Conservation (phyloP, 106 monocot species). For the Dioscorea alata region DNA sequence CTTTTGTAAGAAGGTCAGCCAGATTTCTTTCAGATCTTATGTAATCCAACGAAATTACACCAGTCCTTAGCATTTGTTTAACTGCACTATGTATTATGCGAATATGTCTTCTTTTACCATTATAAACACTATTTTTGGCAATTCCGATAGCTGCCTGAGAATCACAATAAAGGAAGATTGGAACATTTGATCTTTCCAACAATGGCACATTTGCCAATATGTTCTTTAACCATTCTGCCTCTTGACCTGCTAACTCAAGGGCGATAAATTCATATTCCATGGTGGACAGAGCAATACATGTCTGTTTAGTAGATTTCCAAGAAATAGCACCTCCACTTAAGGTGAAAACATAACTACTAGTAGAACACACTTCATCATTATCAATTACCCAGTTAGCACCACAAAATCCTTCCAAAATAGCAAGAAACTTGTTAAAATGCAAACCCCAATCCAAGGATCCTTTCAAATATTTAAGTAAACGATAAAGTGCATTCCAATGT, state of each 20-base stretch:
- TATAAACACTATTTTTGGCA: no score
- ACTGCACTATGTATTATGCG: not conserved
- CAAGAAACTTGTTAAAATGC: not conserved
- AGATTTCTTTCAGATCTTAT: no score
- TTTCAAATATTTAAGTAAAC: not conserved
- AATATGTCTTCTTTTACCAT: not conserved
- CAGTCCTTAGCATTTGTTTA: not conserved
- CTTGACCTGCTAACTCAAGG: no score
- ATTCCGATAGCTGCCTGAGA: no score
- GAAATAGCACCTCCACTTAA: not conserved
- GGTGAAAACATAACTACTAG: not conserved
- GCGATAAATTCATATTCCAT: no score
- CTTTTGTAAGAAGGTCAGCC: no score
- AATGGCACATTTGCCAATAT: no score
- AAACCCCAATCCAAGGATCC: not conserved
- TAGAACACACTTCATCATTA: not conserved
- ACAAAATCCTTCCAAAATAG: not conserved
- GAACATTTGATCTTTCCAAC: no score
- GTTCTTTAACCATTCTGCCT: no score
- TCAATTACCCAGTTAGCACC: not conserved
- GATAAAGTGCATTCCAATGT: no score
- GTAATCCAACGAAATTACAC: not conserved
- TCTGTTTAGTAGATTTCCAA: conserved; percentile 1
- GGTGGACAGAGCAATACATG: not conserved
- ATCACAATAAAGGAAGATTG: no score